Evolutionary conservation across 208 protist species (phyloP).

Genomic region (Trypanosomatidae sp.): DNA sequence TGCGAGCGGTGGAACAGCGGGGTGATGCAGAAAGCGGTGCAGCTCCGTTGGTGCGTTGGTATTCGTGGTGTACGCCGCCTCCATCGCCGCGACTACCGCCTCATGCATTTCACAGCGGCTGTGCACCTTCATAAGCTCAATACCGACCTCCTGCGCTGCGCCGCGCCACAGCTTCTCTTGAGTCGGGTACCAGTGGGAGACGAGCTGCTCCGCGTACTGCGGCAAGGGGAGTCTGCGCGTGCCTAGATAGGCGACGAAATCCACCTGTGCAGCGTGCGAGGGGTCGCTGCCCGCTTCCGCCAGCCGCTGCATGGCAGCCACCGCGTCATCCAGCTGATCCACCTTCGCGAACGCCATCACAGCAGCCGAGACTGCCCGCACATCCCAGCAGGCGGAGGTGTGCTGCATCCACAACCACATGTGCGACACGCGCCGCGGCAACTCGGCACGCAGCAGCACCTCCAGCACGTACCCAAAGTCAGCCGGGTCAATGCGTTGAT

Average conservation of each 20-base stretch:
- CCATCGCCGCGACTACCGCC: constrained; percentile 16
- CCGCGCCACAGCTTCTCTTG: constrained; percentile 24
- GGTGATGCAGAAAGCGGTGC: constrained; percentile 21
- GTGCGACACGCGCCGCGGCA: constrained; percentile 29
- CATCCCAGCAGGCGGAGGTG: constrained; percentile 78
- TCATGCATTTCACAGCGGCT: constrained; percentile 26
- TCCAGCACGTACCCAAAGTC: constrained; percentile 53
- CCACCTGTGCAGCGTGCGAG: constrained; percentile 47
- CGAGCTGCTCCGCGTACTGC: constrained; percentile 71
- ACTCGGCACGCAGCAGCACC: constrained; percentile 31
- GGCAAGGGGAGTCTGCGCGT: constrained; percentile 36
- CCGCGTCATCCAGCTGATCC: constrained; percentile 41
- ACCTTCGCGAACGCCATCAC: constrained; percentile 47
- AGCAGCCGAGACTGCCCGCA: constrained; percentile 46
- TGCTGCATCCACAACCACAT: constrained; percentile 84
- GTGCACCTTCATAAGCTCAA: constrained; percentile 46
- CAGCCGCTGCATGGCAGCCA: constrained; percentile 62
- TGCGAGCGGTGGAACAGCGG: neutral
- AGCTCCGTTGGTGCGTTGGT: constrained; percentile 22
- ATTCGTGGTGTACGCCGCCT: no score
- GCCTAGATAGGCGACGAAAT: constrained; percentile 47
- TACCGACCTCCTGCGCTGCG: constrained; percentile 33
- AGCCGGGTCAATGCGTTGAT: constrained; percentile 45
- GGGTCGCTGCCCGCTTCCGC: constrained; percentile 54
- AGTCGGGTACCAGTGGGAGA: constrained; percentile 58